Base-by-base conservation (phyloP, 768 basidiomycete genomes). In the Pisolithus tinctorius region DNA sequence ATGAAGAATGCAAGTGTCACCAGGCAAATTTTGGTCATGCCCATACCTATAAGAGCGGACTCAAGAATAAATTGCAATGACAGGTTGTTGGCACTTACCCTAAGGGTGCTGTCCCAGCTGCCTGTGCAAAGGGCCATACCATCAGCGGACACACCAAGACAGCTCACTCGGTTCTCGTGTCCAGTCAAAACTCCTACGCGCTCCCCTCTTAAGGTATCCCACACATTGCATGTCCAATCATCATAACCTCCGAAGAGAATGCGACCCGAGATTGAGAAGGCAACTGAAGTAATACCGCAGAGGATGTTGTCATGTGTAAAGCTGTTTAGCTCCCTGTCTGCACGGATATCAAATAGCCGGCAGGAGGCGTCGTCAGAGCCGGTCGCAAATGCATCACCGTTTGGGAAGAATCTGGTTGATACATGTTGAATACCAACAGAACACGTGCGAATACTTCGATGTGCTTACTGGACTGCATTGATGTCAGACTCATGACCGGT, bases 161-260 rank as follows among this genome's bases (percentile, higher is more conserved):
- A 98, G 63, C 87, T 90, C 59, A 99, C 93, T 57, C 95, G 77
- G 76, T 99, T 99, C 77, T 99, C 95, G 63, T 99, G 95, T 16
- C 96, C 95, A 36, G 93, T 92, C 55, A 99, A 72, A 48, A 99
- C 96, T 51, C 95, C 95, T 38, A 99, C 93, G 50, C 95, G 88
- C 69, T 98, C 95, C 50, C 96, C 96, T 71, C 95, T 96, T 63
- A 99, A 77, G 27, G 94, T 97, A 67, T 99, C 95, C 95, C 95
- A 99, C 47, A 98, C 95, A 66, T 99, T 99, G 76, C 93, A 94
- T 59, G 96, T 98, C 90, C 96, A 98, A 66, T 99, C 95, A 69
- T 99, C 95, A 67, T 99, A 99, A 39, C 95, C 95, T 57, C 96
- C 95, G 59, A 99, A 99, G 37, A 99, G 78, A 60, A 99, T 91